Conservation (phyloP, 2,329 filamentous ascomycete species). For the Coniochaeta hoffmannii region DNA sequence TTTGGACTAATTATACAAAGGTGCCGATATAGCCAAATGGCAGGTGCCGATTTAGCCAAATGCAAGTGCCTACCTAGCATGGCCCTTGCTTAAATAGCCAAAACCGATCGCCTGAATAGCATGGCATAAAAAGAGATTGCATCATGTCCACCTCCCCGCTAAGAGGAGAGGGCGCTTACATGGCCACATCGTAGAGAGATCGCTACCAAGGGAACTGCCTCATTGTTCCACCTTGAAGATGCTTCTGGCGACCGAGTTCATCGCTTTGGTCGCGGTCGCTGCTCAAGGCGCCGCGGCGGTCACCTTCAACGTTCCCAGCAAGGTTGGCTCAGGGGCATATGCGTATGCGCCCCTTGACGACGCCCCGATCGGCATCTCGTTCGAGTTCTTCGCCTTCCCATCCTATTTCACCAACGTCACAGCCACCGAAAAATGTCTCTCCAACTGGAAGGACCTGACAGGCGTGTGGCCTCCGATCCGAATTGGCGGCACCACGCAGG, state of each 20-base stretch:
- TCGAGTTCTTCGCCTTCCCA: slow-evolving; percentile 51
- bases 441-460: slow-evolving; percentile 41
- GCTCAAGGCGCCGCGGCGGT: slow-evolving; percentile 3
- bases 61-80: no score
- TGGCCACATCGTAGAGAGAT: background rate
- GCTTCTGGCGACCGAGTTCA: background rate
- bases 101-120: no score
- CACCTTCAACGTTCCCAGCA: slow-evolving; percentile 12
- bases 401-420: slow-evolving; percentile 44
- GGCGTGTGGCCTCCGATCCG: slow-evolving; percentile 46
- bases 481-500: slow-evolving; percentile 53
- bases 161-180: no score
- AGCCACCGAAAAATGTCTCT: slow-evolving; percentile 40
- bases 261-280: background rate
- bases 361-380: slow-evolving; percentile 19
- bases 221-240: background rate
- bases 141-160: no score
- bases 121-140: no score
- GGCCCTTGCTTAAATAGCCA: no score
- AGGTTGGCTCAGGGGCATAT: slow-evolving; percentile 8
- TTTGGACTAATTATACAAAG: no score
- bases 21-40: no score
- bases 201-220: background rate
- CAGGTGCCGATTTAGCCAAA: no score
- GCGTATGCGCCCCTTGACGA: slow-evolving; percentile 13